These are phyloP conservation scores for Obelidium mucronatum DNA, from an alignment of 192 early-diverging fungal species.

Conservation along the genomic window DNA sequence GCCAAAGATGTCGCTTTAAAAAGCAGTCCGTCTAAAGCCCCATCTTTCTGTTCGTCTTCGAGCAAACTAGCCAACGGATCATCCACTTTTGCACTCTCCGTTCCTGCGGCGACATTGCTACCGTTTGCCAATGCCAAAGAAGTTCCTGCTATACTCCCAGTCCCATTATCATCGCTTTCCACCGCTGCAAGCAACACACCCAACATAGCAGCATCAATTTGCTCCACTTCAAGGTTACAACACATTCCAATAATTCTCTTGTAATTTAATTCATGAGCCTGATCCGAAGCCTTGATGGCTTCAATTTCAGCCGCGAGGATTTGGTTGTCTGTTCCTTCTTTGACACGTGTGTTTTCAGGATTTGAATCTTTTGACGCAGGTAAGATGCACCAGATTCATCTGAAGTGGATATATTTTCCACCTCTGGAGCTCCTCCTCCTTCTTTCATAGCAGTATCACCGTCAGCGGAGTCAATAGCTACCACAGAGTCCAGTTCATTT, in stretches of 20 bases:
- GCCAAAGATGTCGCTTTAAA: conserved; percentile 24
- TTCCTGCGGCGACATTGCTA: background rate
- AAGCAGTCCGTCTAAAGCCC: conserved; percentile 22
- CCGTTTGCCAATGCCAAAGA: background rate
- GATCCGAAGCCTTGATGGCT: conserved; percentile 3
- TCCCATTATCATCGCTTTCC: conserved; percentile 65
- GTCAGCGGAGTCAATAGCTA: background rate
- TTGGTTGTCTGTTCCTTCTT: conserved; percentile 41
- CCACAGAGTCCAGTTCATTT: conserved; percentile 5
- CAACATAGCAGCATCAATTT: conserved; percentile 78
- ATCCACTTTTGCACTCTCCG: background rate
- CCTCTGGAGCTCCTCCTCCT: background rate
- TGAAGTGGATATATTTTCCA: background rate
- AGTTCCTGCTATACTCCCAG: background rate
- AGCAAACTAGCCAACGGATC: background rate
- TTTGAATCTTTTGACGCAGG: background rate
- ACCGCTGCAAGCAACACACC: conserved; percentile 79
- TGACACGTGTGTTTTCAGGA: conserved; percentile 15
- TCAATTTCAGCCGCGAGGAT: conserved; percentile 63
- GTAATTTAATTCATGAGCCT: conserved; percentile 75
- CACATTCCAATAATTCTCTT: conserved; percentile 86
- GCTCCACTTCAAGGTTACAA: conserved; percentile 78
- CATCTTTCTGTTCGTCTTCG: background rate
- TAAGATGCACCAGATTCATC: background rate
- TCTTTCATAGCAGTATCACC: background rate